phyloP scores from a whole-genome alignment of 1,139 yeast species.

The Blastobotrys persicus region DNA sequence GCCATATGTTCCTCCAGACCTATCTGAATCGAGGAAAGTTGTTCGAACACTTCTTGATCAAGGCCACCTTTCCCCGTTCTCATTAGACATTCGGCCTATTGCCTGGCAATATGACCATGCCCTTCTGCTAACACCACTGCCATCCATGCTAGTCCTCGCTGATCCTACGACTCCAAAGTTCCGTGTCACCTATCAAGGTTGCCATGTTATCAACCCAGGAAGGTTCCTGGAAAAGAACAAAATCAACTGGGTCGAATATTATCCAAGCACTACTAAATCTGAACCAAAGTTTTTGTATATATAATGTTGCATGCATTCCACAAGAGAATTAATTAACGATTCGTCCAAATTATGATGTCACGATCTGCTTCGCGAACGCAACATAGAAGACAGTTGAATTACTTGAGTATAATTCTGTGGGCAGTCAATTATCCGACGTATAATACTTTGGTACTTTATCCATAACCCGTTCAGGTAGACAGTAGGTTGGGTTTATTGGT shows the following conservation, averaged over 20 bases:
- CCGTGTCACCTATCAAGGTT: slow-evolving; percentile 77
- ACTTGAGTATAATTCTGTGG: not conserved
- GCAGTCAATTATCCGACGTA: not conserved
- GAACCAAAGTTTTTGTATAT: slow-evolving; percentile 24
- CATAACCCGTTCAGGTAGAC: slow-evolving; percentile 61
- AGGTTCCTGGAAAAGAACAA: slow-evolving; percentile 46
- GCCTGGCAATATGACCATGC: slow-evolving; percentile 68
- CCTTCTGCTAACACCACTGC: slow-evolving; percentile 73
- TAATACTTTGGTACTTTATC: slow-evolving; percentile 29
- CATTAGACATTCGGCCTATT: slow-evolving; percentile 57
- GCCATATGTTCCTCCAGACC: slow-evolving; percentile 36
- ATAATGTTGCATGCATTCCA: slow-evolving; percentile 18
- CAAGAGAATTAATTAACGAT: slow-evolving; percentile 36
- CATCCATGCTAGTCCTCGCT: slow-evolving; percentile 50
- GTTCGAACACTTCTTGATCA: slow-evolving; percentile 83
- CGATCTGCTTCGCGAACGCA: no score
- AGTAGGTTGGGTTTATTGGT: slow-evolving; percentile 78
- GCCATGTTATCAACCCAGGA: slow-evolving; percentile 76
- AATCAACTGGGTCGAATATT: slow-evolving; percentile 69
- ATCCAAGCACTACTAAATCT: slow-evolving; percentile 42
- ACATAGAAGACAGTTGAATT: no score
- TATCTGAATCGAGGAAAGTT: slow-evolving; percentile 67
- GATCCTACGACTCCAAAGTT: slow-evolving; percentile 71
- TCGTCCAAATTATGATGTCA: no score
- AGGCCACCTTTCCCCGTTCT: slow-evolving; percentile 82